phyloP scores from a whole-genome alignment of 2,329 filamentous ascomycete species.

The Hymenoscyphus salicellus region DNA sequence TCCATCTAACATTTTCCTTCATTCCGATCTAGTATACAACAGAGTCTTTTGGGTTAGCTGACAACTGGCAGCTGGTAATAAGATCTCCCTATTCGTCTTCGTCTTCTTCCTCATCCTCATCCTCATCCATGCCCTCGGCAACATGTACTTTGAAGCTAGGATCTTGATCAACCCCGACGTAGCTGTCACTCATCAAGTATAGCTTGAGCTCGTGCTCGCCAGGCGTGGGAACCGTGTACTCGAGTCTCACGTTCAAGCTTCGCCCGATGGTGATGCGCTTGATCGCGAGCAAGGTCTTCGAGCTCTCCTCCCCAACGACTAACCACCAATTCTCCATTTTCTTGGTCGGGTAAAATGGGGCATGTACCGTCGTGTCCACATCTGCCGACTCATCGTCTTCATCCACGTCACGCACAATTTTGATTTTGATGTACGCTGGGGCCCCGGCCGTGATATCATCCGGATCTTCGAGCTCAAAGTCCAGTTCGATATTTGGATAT shows the following conservation, averaged over 20 bases:
- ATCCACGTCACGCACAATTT: constrained; percentile 76
- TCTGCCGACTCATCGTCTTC: constrained; percentile 66
- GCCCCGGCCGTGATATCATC: constrained; percentile 77
- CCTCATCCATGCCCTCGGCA: constrained; percentile 92
- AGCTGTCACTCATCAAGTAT: constrained; percentile 95
- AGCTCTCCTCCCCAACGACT: constrained; percentile 88
- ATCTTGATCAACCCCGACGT: constrained; percentile 95
- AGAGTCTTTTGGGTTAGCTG: constrained; percentile 19
- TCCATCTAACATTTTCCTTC: constrained; percentile 29
- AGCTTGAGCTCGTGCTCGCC: constrained; percentile 86
- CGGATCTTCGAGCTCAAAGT: constrained; percentile 79
- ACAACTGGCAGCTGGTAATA: constrained; percentile 15
- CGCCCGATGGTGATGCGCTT: constrained; percentile 87
- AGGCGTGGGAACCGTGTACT: constrained; percentile 81
- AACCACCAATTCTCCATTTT: constrained; percentile 99
- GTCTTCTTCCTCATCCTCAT: constrained; percentile 82
- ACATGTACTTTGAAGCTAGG: constrained; percentile 81
- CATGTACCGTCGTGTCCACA: constrained; percentile 81
- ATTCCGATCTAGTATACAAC: constrained; percentile 36
- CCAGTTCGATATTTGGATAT: constrained; percentile 91
- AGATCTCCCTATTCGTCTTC: constrained; percentile 49
- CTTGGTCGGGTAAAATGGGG: constrained; percentile 85
- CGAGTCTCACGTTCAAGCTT: constrained; percentile 73
- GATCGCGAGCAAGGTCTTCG: constrained; percentile 83
- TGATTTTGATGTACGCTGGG: constrained; percentile 78